Percentiles rank a stretch among this genome's conserved stretches.
phyloP scores from a whole-genome alignment of 768 basidiomycete species.

The Podaxis sp. region DNA sequence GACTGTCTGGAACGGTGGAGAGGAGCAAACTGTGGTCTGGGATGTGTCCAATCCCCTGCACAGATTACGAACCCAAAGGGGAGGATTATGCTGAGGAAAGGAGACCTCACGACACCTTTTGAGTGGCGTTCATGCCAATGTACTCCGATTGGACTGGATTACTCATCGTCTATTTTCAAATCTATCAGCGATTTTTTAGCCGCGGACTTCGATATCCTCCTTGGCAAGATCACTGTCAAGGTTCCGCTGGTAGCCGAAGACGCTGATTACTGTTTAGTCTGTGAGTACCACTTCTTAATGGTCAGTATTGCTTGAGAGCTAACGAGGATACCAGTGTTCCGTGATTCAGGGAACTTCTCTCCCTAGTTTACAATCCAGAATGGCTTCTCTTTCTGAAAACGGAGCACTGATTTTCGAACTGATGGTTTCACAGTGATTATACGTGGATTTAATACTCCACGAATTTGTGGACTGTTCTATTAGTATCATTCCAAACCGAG shows the following conservation, averaged over 20 bases:
- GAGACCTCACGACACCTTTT: constrained; percentile 30
- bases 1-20: constrained; percentile 43
- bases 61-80: constrained; percentile 52
- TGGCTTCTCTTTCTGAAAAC: neutral
- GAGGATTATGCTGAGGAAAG: constrained; percentile 39
- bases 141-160: neutral
- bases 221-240: constrained; percentile 31
- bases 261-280: constrained; percentile 36
- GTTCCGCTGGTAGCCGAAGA: constrained; percentile 35
- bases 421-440: constrained; percentile 37
- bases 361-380: constrained; percentile 1
- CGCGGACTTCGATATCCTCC: constrained; percentile 35
- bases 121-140: constrained; percentile 9
- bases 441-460: neutral
- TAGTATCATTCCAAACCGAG: constrained; percentile 52
- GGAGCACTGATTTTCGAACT: constrained; percentile 23
- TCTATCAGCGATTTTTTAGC: constrained; percentile 30
- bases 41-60: constrained; percentile 37
- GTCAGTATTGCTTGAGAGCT: neutral
- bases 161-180: neutral
- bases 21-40: constrained; percentile 45
- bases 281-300: constrained; percentile 30
- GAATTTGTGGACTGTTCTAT: constrained; percentile 30
- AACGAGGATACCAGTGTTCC: constrained; percentile 25
- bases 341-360: constrained; percentile 31